phyloP scores from a whole-genome alignment of 257 asterid species.

The Solanum bulbocastanum region DNA sequence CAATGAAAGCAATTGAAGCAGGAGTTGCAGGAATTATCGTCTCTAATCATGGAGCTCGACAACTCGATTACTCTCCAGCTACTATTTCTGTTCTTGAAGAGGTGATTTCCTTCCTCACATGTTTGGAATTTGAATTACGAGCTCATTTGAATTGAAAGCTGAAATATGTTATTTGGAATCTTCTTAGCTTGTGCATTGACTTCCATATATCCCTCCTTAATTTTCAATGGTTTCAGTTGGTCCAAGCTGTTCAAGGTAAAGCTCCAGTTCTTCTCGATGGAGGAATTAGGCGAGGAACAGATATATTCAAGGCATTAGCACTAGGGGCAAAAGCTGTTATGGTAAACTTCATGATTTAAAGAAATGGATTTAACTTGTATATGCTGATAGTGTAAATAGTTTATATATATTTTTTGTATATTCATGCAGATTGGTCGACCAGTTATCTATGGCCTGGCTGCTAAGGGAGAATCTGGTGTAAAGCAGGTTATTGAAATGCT shows the following conservation, averaged over 20 bases:
- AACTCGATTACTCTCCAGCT: slow-evolving; percentile 49
- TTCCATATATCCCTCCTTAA: background rate
- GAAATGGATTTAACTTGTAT: background rate
- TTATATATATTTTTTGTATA: background rate
- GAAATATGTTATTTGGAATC: background rate
- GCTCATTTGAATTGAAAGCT: background rate
- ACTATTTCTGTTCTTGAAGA: slow-evolving; percentile 61
- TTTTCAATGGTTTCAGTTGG: slow-evolving; percentile 25
- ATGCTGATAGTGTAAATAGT: no score
- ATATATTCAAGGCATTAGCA: slow-evolving; percentile 63
- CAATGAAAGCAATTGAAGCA: slow-evolving; percentile 45
- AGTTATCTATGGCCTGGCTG: slow-evolving; percentile 39
- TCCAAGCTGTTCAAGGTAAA: slow-evolving; percentile 44
- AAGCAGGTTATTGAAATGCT: slow-evolving; percentile 34
- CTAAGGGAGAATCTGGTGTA: slow-evolving; percentile 49
- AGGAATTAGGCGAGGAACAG: slow-evolving; percentile 66
- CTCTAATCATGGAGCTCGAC: slow-evolving; percentile 68
- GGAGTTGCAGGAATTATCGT: slow-evolving; percentile 49
- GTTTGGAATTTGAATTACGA: background rate
- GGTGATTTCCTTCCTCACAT: slow-evolving; percentile 10
- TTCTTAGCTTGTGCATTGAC: background rate
- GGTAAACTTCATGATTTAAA: slow-evolving; percentile 15
- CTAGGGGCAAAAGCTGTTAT: slow-evolving; percentile 60
- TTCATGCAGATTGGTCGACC: slow-evolving; percentile 48
- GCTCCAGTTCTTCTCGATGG: slow-evolving; percentile 57